Base-by-base conservation (phyloP, 805 yeast genomes). In the Metschnikowia proteae region DNA sequence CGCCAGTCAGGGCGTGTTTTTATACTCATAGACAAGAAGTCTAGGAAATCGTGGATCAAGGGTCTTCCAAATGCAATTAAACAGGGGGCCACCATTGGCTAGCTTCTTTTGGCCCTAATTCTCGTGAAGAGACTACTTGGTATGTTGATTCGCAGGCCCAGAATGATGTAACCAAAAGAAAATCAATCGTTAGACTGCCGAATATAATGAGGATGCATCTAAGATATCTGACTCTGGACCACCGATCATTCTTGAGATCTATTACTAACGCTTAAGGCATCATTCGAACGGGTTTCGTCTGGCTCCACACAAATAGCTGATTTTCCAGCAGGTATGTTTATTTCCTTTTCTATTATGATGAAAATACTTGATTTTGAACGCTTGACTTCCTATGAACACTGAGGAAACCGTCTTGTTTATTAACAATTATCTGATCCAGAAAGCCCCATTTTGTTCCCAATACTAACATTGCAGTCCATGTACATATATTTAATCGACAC, bases 1-100 rank as follows among this genome's bases (percentile, higher is more conserved):
- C 87, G 86, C 39, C 89, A 85, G 60, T 76, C 85, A 33, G 99
- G 99, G 10, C 77, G 96, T 52, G 97, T 88, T 1, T 84, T 89
- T 53, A 71, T 94, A 60, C 80, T 92, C 45, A 84, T 85, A 27
- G 85, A 83, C 52, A 82, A 83, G 53, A 85, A 81, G 52, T 66
- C 75, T 43, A 75, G 79, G n/a, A 84, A 84, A 57, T 76, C 86
- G 4, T 89, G 95, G 89, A 84, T 89, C 27, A 83, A 82, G 59
- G 96, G 94, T 2, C 71, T 90, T 41, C 90, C 90, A 27, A 82
- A 76, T 46, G 83, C 85, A 3, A 74, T 87, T 30, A 79, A 80
- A 57, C 78, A 76, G 49, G 83, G 70, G 2, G 55, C 60, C n/a
- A 61, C 66, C 10, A 50, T 70, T 28, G 72, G 71, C 10, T 68